Evolutionary conservation across 1,284 basidiomycete genomes (phyloP).

Genomic region (Cerrena zonata): DNA sequence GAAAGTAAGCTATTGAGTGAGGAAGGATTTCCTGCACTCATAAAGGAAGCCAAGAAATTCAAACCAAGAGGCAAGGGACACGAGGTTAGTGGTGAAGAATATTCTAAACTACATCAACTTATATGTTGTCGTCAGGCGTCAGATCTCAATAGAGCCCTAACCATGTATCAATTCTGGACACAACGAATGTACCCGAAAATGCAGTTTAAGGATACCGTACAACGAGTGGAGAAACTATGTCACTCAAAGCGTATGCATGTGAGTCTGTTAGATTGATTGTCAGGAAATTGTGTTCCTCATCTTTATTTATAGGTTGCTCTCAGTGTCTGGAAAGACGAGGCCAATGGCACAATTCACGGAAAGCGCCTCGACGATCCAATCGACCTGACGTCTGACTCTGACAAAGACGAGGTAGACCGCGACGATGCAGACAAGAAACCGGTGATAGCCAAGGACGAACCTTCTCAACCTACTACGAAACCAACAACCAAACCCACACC

Average conservation of each 20-base stretch:
- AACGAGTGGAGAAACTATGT: slow-evolving; percentile 79
- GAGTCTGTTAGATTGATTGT: slow-evolving; percentile 22
- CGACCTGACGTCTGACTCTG: slow-evolving; percentile 26
- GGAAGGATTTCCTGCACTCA: slow-evolving; percentile 72
- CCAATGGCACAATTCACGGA: slow-evolving; percentile 45
- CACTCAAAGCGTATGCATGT: slow-evolving; percentile 81
- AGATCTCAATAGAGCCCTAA: slow-evolving; percentile 74
- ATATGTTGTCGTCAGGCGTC: slow-evolving; percentile 41
- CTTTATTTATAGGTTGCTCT: slow-evolving; percentile 47
- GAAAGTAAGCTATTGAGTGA: slow-evolving; percentile 65
- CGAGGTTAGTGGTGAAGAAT: slow-evolving; percentile 52
- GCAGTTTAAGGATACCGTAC: slow-evolving; percentile 78
- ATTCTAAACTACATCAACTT: not conserved
- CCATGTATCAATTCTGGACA: slow-evolving; percentile 87
- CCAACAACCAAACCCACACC: not conserved
- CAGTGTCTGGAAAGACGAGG: slow-evolving; percentile 71
- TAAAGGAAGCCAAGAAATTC: slow-evolving; percentile 69
- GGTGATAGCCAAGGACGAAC: slow-evolving; percentile 31
- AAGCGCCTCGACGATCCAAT: slow-evolving; percentile 29
- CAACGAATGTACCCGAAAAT: slow-evolving; percentile 85
- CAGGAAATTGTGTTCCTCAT: slow-evolving; percentile 5
- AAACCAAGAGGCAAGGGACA: slow-evolving; percentile 81
- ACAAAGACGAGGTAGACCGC: slow-evolving; percentile 19
- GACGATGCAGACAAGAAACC: slow-evolving; percentile 4
- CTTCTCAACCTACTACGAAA: slow-evolving; percentile 26